Base-by-base conservation (phyloP, 768 basidiomycete species). In the Suillus brevipes region DNA sequence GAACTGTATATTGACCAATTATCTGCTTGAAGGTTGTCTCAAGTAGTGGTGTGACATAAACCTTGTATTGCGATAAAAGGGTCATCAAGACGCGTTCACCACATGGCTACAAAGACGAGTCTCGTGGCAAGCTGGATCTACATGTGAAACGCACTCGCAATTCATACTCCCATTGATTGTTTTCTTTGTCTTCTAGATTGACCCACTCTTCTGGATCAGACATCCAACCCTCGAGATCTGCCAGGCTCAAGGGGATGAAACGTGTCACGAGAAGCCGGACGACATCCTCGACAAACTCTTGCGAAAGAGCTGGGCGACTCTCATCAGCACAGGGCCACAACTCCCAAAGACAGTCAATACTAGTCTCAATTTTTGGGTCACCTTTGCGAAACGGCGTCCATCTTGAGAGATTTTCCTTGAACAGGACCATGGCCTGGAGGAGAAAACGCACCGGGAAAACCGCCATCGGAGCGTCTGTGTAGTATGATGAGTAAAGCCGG, bases 191-290 rank as follows among this genome's bases (percentile, higher is more conserved):
- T 76, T 98, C 95, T 12, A 87, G 77, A 65, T 94, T 92, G 13
- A 97, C 85, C 94, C 95, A 99, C 70, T 96, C 93, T 79, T 99
- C 97, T 0, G 96, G 95, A 73, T 96, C 94, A 18, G 84, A 83
- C 78, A 89, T 82, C 92, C 96, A 95, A 6, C 83, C 84, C 68
- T 94, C 87, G 12, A 98, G 82, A 75, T 98, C 97, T 2, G 83
- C 78, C 6, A 90, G 83, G 62, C 90, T 90, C 53, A 99, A 80
- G 14, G 93, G 94, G 74, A 99, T 88, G 71, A 97, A 89, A 10
- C 90, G 85, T 28, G 88, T 89, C 25, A 99, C 84, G 10, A 99
- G 84, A 8, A 95, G 78, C 65, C 86, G 81, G 42, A 89, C 90
- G 8, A 88, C 90, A 64, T 86, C 85, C 69, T 89, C 85, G 2